Base-by-base conservation (phyloP, 371 early-diverging fungal genomes). In the Zancudomyces culisetae region DNA sequence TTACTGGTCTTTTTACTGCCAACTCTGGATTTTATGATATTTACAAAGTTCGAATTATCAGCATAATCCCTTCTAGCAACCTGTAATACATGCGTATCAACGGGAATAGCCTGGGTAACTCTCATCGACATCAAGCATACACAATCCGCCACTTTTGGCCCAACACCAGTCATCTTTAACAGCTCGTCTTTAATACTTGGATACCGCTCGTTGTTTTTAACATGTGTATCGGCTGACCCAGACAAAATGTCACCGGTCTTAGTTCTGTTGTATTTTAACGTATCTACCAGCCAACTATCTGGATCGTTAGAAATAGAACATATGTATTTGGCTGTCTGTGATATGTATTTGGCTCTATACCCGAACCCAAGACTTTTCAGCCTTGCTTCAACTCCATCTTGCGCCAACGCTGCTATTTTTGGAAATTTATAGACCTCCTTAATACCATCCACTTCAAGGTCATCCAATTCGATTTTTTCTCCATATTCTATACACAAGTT, bases 71-170 rank as follows among this genome's bases (percentile, higher is more conserved):
- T 66, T 39, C 71, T 56, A 0, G 90, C 91, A 39, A 92, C 88
- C 65, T 89, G 81, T 81, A 83, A 81, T 0, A 87, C 80, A 62
- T 91, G 99, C 0, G 92, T 94, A 55, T 98, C 98, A 1, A 97
- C 85, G 0, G 97, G 97, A 27, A 98, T 84, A 0, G 90, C 84
- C 30, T 79, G 70, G 1, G 71, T 60, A 46, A 80, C 80, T 61
- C 84, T 85, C 18, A 91, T 66, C 4, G 85, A 79, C 80, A 88
- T 87, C 26, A 87, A 61, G 45, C 81, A 80, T 53, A 98, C 80
- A 60, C 99, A 98, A 64, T 98, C 99, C 1, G 97, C 96, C 2
- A 98, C 97, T 64, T 98, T 98, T 2, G 90, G 86, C 0, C 80
- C 80, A 1, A 87, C 83, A 0, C 89, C 90, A 40, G 77, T 65